Percentiles rank a stretch among this genome's conserved stretches.
Evolutionary conservation across 1,284 basidiomycete species (phyloP).

Genomic region (Austropuccinia psidii): DNA sequence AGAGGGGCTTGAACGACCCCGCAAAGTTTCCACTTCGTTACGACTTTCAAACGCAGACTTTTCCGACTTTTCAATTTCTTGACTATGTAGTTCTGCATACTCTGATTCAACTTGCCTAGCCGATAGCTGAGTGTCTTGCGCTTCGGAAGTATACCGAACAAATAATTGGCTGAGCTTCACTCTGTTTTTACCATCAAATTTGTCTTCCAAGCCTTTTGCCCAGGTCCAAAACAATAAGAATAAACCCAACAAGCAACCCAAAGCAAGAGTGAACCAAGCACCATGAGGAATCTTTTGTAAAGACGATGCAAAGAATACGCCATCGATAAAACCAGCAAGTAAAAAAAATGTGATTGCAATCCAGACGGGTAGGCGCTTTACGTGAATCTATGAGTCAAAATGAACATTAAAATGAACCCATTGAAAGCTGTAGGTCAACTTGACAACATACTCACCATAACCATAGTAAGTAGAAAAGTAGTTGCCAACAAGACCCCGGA

Average conservation of each 20-base stretch:
- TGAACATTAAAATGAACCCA: not conserved
- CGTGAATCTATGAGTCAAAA: constrained; percentile 37
- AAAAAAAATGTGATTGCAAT: constrained; percentile 54
- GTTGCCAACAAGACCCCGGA: constrained; percentile 61
- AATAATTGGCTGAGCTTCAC: constrained; percentile 40
- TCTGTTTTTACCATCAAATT: constrained; percentile 40
- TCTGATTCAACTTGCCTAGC: not conserved
- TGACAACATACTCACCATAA: not conserved
- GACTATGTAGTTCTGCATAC: too few species aligned
- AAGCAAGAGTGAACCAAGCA: constrained; percentile 41
- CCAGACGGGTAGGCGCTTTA: constrained; percentile 22
- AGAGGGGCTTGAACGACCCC: not conserved
- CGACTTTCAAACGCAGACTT: not conserved
- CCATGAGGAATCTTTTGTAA: constrained; percentile 40
- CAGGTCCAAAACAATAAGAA: constrained; percentile 40
- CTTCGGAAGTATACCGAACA: constrained; percentile 24
- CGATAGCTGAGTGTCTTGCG: not conserved
- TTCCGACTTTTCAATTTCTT: too few species aligned
- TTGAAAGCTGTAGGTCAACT: not conserved
- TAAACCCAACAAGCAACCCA: constrained; percentile 38
- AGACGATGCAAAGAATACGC: constrained; percentile 41
- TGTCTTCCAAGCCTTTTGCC: constrained; percentile 40
- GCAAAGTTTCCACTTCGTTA: not conserved
- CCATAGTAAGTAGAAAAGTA: constrained; percentile 54
- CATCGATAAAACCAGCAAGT: constrained; percentile 53